Conservation (phyloP, 306 rosid species). For the Corylus americana region DNA sequence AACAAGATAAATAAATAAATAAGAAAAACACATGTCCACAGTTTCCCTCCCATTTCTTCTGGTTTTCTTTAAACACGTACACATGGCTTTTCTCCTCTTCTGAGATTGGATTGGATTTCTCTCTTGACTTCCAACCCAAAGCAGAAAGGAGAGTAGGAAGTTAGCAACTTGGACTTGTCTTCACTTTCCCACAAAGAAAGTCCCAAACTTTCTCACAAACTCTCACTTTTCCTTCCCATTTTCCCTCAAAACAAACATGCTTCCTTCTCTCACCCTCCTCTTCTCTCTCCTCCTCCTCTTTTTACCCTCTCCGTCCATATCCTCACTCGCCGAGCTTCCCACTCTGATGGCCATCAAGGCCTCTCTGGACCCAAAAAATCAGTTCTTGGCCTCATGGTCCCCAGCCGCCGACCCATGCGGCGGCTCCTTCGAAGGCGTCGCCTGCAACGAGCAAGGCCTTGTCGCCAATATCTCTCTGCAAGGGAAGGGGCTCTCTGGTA, state of each 20-base stretch:
- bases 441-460: conserved; percentile 46
- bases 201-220: not conserved
- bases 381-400: conserved; percentile 44
- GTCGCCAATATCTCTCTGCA: conserved; percentile 52
- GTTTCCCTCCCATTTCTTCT: not conserved
- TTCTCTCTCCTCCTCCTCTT: conserved; percentile 24
- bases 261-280: conserved; percentile 11
- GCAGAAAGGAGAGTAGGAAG: not conserved
- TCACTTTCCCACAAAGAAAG: not conserved
- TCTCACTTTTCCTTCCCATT: not conserved
- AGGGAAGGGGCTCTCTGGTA: conserved; percentile 52
- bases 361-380: conserved; percentile 51
- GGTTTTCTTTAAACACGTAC: not conserved
- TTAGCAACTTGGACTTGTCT: not conserved
- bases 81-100: not conserved
- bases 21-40: no score
- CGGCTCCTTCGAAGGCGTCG: conserved; percentile 54
- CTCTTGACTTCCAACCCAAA: not conserved
- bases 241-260: conserved; percentile 43
- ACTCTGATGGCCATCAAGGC: conserved; percentile 44
- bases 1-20: not conserved
- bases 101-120: not conserved
- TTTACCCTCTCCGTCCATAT: conserved; percentile 23
- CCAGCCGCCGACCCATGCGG: conserved; percentile 38
- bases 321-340: conserved; percentile 37